Conservation (phyloP, 208 protist species). For the Porcisia deanei region DNA sequence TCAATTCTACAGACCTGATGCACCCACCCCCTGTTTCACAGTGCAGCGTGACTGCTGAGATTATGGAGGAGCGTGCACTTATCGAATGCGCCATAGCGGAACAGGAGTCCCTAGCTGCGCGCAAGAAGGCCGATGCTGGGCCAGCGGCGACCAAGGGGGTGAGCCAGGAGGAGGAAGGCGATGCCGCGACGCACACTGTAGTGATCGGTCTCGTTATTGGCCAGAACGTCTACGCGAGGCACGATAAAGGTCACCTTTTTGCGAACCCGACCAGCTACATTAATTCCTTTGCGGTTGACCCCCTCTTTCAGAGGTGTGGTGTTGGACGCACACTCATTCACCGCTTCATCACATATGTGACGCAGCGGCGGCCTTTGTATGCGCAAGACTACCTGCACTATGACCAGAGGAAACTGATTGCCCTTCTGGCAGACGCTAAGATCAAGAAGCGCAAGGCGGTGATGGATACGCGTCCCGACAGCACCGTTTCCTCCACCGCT, state of each 20-base stretch:
- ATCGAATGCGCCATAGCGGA: slow-evolving; percentile 18
- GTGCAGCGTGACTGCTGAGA: slow-evolving; percentile 11
- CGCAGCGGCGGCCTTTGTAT: slow-evolving; percentile 48
- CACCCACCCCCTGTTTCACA: slow-evolving; percentile 21
- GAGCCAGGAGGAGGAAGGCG: neutral
- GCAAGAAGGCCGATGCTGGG: neutral
- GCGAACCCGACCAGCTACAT: slow-evolving; percentile 77
- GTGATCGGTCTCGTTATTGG: slow-evolving; percentile 69
- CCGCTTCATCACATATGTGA: slow-evolving; percentile 58
- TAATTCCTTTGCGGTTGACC: slow-evolving; percentile 63
- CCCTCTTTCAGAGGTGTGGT: slow-evolving; percentile 52
- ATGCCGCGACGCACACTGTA: slow-evolving; percentile 26
- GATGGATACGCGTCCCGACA: neutral
- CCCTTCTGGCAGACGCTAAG: slow-evolving; percentile 28
- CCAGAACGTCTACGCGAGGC: slow-evolving; percentile 47
- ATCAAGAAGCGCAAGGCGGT: slow-evolving; percentile 12
- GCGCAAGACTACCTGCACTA: slow-evolving; percentile 60
- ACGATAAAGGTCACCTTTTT: slow-evolving; percentile 41
- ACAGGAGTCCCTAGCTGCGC: slow-evolving; percentile 28
- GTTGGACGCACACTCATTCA: slow-evolving; percentile 58
- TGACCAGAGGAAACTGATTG: slow-evolving; percentile 30
- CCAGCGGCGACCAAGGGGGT: neutral
- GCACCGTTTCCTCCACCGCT: neutral
- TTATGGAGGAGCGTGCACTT: slow-evolving; percentile 14
- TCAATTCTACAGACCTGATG: neutral